phyloP scores from a whole-genome alignment of 1,284 basidiomycete species.

The Ustilago curta region DNA sequence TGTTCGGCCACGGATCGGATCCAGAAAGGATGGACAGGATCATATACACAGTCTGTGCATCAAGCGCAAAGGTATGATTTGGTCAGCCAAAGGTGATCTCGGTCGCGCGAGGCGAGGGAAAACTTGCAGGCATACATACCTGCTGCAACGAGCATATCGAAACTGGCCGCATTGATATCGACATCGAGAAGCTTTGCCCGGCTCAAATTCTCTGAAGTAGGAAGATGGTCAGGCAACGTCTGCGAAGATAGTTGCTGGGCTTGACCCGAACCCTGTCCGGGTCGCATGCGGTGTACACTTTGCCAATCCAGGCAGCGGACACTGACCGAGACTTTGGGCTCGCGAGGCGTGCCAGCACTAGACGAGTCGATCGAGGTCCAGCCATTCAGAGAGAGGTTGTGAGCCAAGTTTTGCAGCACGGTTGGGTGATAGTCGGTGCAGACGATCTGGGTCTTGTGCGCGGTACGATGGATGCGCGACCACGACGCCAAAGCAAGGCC shows the following conservation, averaged over 20 bases:
- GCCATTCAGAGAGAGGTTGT: slow-evolving; percentile 50
- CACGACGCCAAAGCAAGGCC: slow-evolving; percentile 53
- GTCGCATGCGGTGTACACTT: slow-evolving; percentile 26
- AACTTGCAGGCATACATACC: slow-evolving; percentile 22
- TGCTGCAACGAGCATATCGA: slow-evolving; percentile 59
- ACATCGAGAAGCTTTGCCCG: slow-evolving; percentile 17
- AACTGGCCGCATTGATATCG: slow-evolving; percentile 11
- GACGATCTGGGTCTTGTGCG: slow-evolving; percentile 15
- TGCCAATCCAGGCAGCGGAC: slow-evolving; percentile 62
- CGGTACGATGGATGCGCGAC: slow-evolving; percentile 5
- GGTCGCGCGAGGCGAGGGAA: no score
- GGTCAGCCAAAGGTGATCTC: not conserved
- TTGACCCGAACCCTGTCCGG: not conserved
- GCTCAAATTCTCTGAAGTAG: not conserved
- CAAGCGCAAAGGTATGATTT: not conserved
- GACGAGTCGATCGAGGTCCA: slow-evolving; percentile 7
- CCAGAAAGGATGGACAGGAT: slow-evolving; percentile 60
- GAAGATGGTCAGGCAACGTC: slow-evolving; percentile 38
- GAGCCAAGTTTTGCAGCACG: slow-evolving; percentile 56
- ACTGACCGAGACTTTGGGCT: not conserved
- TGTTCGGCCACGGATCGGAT: slow-evolving; percentile 58
- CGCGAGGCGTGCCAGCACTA: not conserved
- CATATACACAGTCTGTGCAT: slow-evolving; percentile 60
- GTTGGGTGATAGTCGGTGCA: slow-evolving; percentile 62
- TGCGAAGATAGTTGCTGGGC: slow-evolving; percentile 46